Evolutionary conservation across 805 yeast genomes (phyloP).

Genomic region (Candida michaelii): DNA sequence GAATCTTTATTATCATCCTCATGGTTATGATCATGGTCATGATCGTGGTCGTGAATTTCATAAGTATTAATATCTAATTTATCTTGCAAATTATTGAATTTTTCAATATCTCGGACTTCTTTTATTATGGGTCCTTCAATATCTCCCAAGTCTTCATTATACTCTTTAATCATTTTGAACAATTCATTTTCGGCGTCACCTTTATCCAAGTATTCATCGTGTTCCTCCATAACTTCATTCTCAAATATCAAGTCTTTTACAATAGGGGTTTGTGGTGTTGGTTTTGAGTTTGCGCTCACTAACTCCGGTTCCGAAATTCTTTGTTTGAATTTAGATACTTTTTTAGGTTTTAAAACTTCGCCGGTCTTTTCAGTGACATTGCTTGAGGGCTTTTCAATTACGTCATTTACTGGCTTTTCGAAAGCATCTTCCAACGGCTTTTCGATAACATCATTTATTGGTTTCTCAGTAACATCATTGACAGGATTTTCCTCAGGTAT

Average conservation of each 20-base stretch:
- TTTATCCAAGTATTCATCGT: too few species aligned
- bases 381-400: too few species aligned
- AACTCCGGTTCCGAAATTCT: background rate
- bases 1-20: constrained; percentile 5
- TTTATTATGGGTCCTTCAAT: constrained; percentile 59
- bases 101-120: constrained; percentile 52
- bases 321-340: constrained; percentile 1
- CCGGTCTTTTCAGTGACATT: too few species aligned
- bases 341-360: too few species aligned
- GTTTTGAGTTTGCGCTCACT: background rate
- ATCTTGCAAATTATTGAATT: constrained; percentile 20
- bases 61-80: constrained; percentile 17
- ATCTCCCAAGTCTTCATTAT: constrained; percentile 39
- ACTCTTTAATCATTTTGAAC: constrained; percentile 10
- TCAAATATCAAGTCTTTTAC: background rate
- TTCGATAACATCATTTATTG: background rate
- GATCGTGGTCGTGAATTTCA: constrained; percentile 15
- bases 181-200: constrained; percentile 8
- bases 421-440: background rate
- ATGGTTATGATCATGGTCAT: constrained; percentile 10
- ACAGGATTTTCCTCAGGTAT: background rate
- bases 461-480: constrained; percentile 11
- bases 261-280: background rate
- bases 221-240: too few species aligned
- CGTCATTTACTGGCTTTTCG: constrained; percentile 9